Base-by-base conservation (phyloP, 2,329 filamentous ascomycete genomes). In the Dichotomopilus funicola region DNA sequence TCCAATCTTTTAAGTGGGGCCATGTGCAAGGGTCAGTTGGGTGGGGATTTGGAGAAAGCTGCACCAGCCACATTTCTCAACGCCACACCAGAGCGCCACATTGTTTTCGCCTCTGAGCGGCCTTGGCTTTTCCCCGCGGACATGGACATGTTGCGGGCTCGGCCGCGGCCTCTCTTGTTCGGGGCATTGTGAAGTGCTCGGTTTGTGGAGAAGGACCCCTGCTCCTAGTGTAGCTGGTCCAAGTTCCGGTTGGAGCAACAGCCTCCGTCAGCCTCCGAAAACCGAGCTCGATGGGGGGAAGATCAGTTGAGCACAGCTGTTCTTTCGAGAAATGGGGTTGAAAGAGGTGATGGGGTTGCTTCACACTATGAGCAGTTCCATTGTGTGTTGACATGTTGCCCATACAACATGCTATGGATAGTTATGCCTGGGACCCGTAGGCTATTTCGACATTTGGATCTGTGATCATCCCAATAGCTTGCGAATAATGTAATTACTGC, bases 211-310 rank as follows among this genome's bases (percentile, higher is more conserved):
- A 7, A 27, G 34, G 12, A 31, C 46, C 50, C 57, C 47, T 51
- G 57, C 35, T 6, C 13, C 40, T 8, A 2, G 11, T 11, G 4
- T 11, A 41, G 40, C 11, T 19, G 10, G 19, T 34, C 19, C 10
- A 46, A 52, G 19, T 47, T 47, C 49, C 54, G 49, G 53, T 53
- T 57, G 52, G 55, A 51, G 58, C 49, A 57, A 53, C 36, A 60
- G 58, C 53, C 50, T 58, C 58, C 55, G 53, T 10, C 36, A n/a
- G 9, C 49, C 9, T 12, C 37, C 19, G 19, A 27, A 27, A 46
- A 49, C 52, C 38, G 36, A 46, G 37, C 47, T 42, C 13, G 19
- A n/a, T 38, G 44, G 49, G 53, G 45, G 45, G 6, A 6, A 11
- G 11, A 13, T 11, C 37, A 49, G 53, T 56, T 53, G 50, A 51